Evolutionary conservation across 768 basidiomycete species (phyloP).

Genomic region (Amanita pseudoporphyria): DNA sequence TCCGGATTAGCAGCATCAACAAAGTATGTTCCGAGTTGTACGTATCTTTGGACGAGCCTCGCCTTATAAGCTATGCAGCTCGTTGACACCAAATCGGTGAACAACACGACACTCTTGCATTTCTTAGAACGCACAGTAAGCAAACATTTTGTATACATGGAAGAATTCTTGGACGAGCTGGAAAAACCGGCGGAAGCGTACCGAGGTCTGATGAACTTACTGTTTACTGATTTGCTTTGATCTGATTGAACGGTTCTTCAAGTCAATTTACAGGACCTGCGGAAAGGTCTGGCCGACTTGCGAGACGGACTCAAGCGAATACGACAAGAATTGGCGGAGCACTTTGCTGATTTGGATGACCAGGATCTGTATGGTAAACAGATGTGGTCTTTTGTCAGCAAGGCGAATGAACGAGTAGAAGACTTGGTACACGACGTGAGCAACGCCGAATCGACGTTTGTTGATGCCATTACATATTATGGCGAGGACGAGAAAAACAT

Average conservation of each 20-base stretch:
- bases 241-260: slow-evolving; percentile 9
- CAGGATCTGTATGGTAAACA: slow-evolving; percentile 77
- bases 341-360: slow-evolving; percentile 65
- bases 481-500: slow-evolving; percentile 88
- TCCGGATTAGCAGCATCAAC: slow-evolving; percentile 96
- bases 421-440: slow-evolving; percentile 84
- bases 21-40: slow-evolving; percentile 41
- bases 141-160: slow-evolving; percentile 82
- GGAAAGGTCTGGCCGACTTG: slow-evolving; percentile 64
- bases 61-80: slow-evolving; percentile 38
- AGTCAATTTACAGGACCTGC: slow-evolving; percentile 85
- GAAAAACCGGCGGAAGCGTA: slow-evolving; percentile 87
- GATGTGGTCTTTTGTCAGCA: slow-evolving; percentile 87
- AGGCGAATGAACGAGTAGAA: slow-evolving; percentile 65
- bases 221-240: slow-evolving; percentile 5
- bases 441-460: slow-evolving; percentile 73
- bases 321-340: slow-evolving; percentile 66
- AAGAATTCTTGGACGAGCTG: slow-evolving; percentile 82
- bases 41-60: neutral
- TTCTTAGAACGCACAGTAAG: slow-evolving; percentile 86
- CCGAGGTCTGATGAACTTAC: slow-evolving; percentile 47
- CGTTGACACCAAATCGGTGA: slow-evolving; percentile 94
- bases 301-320: slow-evolving; percentile 72
- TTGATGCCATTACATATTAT: slow-evolving; percentile 82
- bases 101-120: slow-evolving; percentile 90